Percentiles rank a stretch among this genome's conserved stretches.
Evolutionary conservation across 1,139 yeast genomes (phyloP).

Genomic region (Yamadazyma aaseri): DNA sequence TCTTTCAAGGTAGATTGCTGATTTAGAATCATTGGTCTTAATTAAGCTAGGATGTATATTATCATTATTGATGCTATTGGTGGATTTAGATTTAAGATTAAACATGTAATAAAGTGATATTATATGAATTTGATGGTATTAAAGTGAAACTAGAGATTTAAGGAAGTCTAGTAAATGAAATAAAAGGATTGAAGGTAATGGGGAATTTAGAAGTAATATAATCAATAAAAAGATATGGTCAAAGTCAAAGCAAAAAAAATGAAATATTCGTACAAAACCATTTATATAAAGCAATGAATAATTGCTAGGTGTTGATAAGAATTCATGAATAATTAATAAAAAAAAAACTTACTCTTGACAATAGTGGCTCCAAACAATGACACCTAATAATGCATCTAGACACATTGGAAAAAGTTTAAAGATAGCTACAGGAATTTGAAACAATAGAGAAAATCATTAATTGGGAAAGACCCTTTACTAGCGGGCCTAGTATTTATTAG

Average conservation of each 20-base stretch:
- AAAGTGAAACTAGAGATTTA: background rate
- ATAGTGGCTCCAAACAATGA: background rate
- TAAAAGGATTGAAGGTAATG: background rate
- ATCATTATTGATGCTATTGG: constrained; percentile 15
- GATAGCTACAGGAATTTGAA: background rate
- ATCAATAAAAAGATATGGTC: background rate
- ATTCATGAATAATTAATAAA: too few relatives aligned
- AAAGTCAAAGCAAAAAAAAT: background rate
- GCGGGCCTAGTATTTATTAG: background rate
- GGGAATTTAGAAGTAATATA: background rate
- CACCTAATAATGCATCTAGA: background rate
- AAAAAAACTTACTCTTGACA: background rate
- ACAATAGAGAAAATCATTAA: background rate
- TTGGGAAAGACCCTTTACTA: background rate
- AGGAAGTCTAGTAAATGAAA: background rate
- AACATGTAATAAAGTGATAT: constrained; percentile 10
- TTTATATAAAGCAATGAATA: background rate
- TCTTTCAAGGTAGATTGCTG: constrained; percentile 15
- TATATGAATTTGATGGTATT: background rate
- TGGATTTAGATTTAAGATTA: constrained; percentile 16
- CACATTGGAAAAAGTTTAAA: background rate
- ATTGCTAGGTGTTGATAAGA: too few relatives aligned
- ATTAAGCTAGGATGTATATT: constrained; percentile 14
- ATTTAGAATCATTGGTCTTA: constrained; percentile 6
- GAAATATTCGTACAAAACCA: background rate